phyloP scores from a whole-genome alignment of 2,329 filamentous ascomycete genomes.

The Grosmannia clavigera region DNA sequence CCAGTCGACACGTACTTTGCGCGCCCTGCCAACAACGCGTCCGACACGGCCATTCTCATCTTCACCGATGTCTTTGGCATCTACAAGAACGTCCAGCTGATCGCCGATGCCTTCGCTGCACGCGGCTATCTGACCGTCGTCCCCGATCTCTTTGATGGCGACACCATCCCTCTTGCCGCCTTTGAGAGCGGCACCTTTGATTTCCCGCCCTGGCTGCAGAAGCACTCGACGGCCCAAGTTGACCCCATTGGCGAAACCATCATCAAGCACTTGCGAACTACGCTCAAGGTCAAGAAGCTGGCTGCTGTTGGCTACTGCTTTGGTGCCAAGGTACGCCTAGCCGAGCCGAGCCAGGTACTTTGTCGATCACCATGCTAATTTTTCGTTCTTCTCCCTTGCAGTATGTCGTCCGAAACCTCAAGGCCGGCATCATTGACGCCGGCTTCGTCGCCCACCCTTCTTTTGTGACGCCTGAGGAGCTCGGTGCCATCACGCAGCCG shows the following conservation, averaged over 20 bases:
- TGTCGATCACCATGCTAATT: too few relatives aligned
- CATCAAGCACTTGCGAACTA: conserved; percentile 45
- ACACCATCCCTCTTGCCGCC: conserved; percentile 43
- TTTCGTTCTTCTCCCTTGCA: conserved; percentile 17
- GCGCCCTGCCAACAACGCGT: conserved; percentile 27
- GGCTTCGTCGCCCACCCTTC: conserved; percentile 68
- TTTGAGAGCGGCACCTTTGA: conserved; percentile 24
- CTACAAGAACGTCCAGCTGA: conserved; percentile 45
- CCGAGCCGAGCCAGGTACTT: neutral
- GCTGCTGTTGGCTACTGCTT: conserved; percentile 64
- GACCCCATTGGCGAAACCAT: conserved; percentile 35
- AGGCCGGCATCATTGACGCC: conserved; percentile 46
- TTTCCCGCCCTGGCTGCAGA: conserved; percentile 28
- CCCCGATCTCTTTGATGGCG: conserved; percentile 59
- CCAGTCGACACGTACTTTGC: conserved; percentile 37
- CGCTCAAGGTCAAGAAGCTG: conserved; percentile 44
- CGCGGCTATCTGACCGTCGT: conserved; percentile 60
- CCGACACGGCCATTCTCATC: conserved; percentile 28
- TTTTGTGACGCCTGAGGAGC: conserved; percentile 57
- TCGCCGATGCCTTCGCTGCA: conserved; percentile 63
- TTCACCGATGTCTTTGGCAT: conserved; percentile 38
- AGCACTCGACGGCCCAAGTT: conserved; percentile 35
- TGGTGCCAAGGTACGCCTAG: conserved; percentile 46
- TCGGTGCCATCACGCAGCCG: conserved; percentile 52
- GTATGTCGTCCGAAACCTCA: conserved; percentile 58